A percentile compares a stretch with the other conserved stretches of the same genome.
Conservation (phyloP, 305 asterid species). For the Fraxinus albicans region DNA sequence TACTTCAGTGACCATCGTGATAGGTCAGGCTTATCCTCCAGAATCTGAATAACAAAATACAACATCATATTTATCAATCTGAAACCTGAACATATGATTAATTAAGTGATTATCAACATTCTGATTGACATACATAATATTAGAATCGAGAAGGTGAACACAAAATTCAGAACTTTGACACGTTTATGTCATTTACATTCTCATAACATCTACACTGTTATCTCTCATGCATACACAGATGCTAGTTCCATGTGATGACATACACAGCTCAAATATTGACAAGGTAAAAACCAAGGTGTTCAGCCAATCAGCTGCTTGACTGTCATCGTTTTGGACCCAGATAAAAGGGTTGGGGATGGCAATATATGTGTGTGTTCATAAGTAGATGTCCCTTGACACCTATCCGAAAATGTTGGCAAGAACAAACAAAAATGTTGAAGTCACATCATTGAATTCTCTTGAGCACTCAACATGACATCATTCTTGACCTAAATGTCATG, state of each 20-base stretch:
- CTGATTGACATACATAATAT: background rate
- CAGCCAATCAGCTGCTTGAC: background rate
- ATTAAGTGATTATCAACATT: background rate
- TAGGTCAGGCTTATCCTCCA: slow-evolving; percentile 85
- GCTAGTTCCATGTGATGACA: background rate
- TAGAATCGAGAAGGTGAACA: background rate
- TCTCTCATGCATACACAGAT: background rate
- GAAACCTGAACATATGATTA: background rate
- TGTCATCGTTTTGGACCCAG: background rate
- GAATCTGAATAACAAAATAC: slow-evolving; percentile 45
- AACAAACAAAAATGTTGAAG: background rate
- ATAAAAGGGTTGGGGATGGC: background rate
- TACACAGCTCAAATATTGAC: background rate
- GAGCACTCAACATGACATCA: background rate
- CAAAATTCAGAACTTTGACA: background rate
- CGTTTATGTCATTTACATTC: background rate
- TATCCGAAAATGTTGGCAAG: background rate
- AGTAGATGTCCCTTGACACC: background rate
- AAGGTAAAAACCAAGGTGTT: background rate
- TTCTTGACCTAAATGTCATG: background rate
- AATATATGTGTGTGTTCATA: background rate
- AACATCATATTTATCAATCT: slow-evolving; percentile 24
- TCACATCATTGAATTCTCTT: background rate
- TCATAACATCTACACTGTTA: slow-evolving; percentile 3
- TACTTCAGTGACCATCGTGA: slow-evolving; percentile 90